Evolutionary conservation across 306 rosid genomes (phyloP).

Genomic region (Trifolium fragiferum): DNA sequence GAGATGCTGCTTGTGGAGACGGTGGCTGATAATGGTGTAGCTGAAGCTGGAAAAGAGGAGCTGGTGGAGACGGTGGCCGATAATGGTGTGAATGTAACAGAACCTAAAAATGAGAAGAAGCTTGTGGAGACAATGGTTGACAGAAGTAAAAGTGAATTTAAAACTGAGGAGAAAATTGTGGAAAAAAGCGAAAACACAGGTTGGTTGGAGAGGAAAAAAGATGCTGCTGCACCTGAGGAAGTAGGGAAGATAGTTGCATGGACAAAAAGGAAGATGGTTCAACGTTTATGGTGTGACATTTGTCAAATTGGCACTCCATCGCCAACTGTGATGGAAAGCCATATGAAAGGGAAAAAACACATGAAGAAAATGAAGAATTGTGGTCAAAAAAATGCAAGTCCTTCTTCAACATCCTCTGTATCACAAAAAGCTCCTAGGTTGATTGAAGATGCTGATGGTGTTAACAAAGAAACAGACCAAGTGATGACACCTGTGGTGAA

Average conservation of each 20-base stretch:
- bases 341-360: slow-evolving; percentile 58
- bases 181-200: slow-evolving; percentile 26
- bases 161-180: slow-evolving; percentile 22
- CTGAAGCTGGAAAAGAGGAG: slow-evolving; percentile 31
- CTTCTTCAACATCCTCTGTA: neutral
- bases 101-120: slow-evolving; percentile 20
- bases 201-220: slow-evolving; percentile 24
- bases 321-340: slow-evolving; percentile 45
- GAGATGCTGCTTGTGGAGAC: slow-evolving; percentile 25
- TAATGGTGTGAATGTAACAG: neutral
- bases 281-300: slow-evolving; percentile 51
- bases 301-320: slow-evolving; percentile 48
- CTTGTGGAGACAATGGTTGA: neutral
- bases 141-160: neutral
- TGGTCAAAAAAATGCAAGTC: neutral
- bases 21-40: neutral
- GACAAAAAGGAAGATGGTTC: slow-evolving; percentile 13
- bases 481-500: neutral
- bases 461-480: slow-evolving; percentile 27
- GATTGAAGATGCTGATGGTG: slow-evolving; percentile 22
- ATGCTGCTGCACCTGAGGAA: neutral
- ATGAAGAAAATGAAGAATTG: slow-evolving; percentile 8
- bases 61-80: slow-evolving; percentile 4
- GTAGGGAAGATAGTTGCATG: neutral
- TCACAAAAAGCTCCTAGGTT: slow-evolving; percentile 24